phyloP scores from a whole-genome alignment of 2,329 filamentous ascomycete genomes.

The Apiospora aurea region DNA sequence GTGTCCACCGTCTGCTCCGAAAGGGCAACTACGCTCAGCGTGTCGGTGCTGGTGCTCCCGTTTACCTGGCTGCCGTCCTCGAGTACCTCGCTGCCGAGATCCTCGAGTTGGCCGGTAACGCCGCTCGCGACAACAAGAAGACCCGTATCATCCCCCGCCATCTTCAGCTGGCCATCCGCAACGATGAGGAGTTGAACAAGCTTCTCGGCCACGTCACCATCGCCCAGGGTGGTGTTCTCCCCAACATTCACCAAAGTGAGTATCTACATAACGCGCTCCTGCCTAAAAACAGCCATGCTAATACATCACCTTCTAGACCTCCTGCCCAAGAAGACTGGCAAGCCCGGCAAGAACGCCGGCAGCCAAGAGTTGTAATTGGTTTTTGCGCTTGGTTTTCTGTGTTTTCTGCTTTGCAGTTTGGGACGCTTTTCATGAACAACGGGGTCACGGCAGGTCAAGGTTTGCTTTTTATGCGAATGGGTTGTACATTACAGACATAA shows the following conservation, averaged over 20 bases:
- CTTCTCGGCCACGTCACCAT: slow-evolving; percentile 95
- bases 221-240: slow-evolving; percentile 94
- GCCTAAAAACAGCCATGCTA: not conserved
- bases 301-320: slow-evolving; percentile 69
- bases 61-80: slow-evolving; percentile 96
- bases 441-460: slow-evolving; percentile 80
- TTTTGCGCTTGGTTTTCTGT: slow-evolving; percentile 57
- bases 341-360: slow-evolving; percentile 82
- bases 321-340: slow-evolving; percentile 98
- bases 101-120: slow-evolving; percentile 97
- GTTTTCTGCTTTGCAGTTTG: slow-evolving; percentile 69
- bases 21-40: slow-evolving; percentile 99
- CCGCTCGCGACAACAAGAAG: slow-evolving; percentile 99
- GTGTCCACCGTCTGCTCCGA: slow-evolving; percentile 98
- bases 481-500: slow-evolving; percentile 72
- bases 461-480: slow-evolving; percentile 62
- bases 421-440: slow-evolving; percentile 79
- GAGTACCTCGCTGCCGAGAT: slow-evolving; percentile 99
- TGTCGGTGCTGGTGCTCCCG: slow-evolving; percentile 97
- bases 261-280: slow-evolving; percentile 27
- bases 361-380: slow-evolving; percentile 89
- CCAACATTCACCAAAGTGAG: slow-evolving; percentile 94
- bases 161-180: slow-evolving; percentile 98
- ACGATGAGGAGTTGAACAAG: slow-evolving; percentile 99
- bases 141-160: slow-evolving; percentile 99